Evolutionary conservation across 192 early-diverging fungal species (phyloP).

Genomic region (Chytriomyces sp.): DNA sequence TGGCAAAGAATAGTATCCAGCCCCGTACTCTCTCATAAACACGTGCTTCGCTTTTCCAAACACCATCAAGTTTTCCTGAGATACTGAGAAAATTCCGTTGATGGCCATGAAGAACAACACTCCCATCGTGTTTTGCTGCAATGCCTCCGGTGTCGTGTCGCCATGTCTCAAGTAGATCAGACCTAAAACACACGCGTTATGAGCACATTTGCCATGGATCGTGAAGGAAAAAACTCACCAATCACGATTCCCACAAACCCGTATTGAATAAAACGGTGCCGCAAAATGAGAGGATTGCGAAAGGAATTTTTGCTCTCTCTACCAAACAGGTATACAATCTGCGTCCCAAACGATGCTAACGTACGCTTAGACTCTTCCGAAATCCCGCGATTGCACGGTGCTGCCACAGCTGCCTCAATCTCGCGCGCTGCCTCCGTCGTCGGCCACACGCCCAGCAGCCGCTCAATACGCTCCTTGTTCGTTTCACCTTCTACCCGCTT

Average conservation of each 20-base stretch:
- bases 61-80: constrained; percentile 37
- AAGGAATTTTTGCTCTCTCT: constrained; percentile 48
- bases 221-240: too few species aligned
- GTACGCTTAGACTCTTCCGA: constrained; percentile 13
- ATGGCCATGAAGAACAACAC: constrained; percentile 55
- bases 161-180: constrained; percentile 55
- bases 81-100: constrained; percentile 45
- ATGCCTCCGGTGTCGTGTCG: constrained; percentile 20
- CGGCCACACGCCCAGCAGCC: constrained; percentile 47
- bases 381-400: constrained; percentile 38
- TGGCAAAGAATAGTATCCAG: constrained; percentile 56
- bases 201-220: too few species aligned
- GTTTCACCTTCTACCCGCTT: constrained; percentile 23
- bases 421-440: constrained; percentile 28
- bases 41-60: constrained; percentile 59
- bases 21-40: constrained; percentile 58
- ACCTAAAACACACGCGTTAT: too few species aligned
- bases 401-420: constrained; percentile 25
- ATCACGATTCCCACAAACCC: constrained; percentile 53
- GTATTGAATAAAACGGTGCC: constrained; percentile 48
- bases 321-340: constrained; percentile 47
- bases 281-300: constrained; percentile 55
- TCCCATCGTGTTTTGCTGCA: constrained; percentile 57
- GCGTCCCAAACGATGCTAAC: constrained; percentile 27
- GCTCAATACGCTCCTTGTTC: constrained; percentile 25